Base-by-base conservation (phyloP, 768 basidiomycete genomes). In the Mycena chlorophos region DNA sequence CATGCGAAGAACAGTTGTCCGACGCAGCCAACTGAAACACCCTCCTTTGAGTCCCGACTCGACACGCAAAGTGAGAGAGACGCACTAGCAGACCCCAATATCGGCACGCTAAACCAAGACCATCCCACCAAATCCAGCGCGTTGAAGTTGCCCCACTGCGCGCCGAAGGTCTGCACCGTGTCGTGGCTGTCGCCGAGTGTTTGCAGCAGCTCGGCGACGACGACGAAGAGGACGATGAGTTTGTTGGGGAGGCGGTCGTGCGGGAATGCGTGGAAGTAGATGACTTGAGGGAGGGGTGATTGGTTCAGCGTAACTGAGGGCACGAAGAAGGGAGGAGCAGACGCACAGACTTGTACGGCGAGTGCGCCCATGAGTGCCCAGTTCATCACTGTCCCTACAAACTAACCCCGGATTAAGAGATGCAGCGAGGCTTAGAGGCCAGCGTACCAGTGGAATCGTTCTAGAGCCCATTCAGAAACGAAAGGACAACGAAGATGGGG, bases 201-300 rank as follows among this genome's bases (percentile, higher is more conserved):
- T 31, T 68, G 63, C 25, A 63, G 19, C 13, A 62, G 49, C 30
- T 68, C 65, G 3, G 60, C 55, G 5, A 66, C 13, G 49, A 56
- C 45, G 12, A 68, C 49, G 40, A 57, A 51, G 19, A 42, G 28
- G 29, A 68, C 63, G 17, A 66, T 37, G 4, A 37, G 8, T 39
- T 63, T 68, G 16, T 37, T 54, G 14, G 53, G 17, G 2, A 5
- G 20, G 3, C 53, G 46, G 31, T 68, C 65, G 14, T 55, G 54
- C 6, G 60, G 78, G 73, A 46, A 71, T 68, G 63, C 70, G 70
- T 52, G 71, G 71, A 22, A 80, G 78, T 57, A 61, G 3, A 61
- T 16, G 43, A 51, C 60, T 61, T 10, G 13, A 28, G 5, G n/a
- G 23, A n/a, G 25, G 20, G 12, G 12, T 25, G 5, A 10, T 23